Conservation (phyloP, 2,329 filamentous ascomycete genomes). For the Sporothrix luriei region DNA sequence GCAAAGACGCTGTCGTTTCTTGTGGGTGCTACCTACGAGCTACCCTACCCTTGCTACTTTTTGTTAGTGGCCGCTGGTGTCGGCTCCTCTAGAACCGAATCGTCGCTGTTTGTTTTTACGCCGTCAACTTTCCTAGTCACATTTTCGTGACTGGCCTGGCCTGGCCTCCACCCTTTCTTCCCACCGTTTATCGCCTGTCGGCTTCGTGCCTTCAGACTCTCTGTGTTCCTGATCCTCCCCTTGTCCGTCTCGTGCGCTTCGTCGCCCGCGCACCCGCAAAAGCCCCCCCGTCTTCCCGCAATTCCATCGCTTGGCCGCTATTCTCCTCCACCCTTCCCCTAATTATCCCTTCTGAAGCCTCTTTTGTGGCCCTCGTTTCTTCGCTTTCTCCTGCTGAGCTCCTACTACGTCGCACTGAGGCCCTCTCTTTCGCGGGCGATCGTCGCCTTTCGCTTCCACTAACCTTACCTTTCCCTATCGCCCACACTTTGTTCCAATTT, state of each 20-base stretch:
- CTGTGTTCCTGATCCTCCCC: neutral
- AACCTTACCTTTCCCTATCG: conserved; percentile 15
- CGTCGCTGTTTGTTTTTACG: conserved; percentile 9
- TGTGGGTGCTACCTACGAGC: conserved; percentile 23
- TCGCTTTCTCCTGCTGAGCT: neutral
- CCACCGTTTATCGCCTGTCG: neutral
- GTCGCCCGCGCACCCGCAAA: conserved; percentile 1
- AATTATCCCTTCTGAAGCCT: neutral
- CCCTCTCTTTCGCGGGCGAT: conserved; percentile 22
- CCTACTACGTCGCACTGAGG: neutral
- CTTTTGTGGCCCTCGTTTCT: neutral
- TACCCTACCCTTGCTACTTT: conserved; percentile 18
- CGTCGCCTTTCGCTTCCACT: conserved; percentile 24
- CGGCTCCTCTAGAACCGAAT: conserved; percentile 24
- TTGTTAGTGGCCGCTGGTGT: conserved; percentile 30
- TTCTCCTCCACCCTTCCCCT: conserved; percentile 18
- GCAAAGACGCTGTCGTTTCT: conserved; percentile 18
- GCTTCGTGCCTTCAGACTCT: neutral
- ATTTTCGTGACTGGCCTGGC: conserved; percentile 6
- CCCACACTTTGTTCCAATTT: conserved; percentile 7
- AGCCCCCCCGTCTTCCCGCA: conserved; percentile 10
- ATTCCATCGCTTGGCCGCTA: neutral
- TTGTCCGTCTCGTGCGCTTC: neutral
- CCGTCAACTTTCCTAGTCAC: conserved; percentile 22
- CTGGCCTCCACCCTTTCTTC: conserved; percentile 4